phyloP scores from a whole-genome alignment of 208 protist genomes.

The Porcisia deanei region DNA sequence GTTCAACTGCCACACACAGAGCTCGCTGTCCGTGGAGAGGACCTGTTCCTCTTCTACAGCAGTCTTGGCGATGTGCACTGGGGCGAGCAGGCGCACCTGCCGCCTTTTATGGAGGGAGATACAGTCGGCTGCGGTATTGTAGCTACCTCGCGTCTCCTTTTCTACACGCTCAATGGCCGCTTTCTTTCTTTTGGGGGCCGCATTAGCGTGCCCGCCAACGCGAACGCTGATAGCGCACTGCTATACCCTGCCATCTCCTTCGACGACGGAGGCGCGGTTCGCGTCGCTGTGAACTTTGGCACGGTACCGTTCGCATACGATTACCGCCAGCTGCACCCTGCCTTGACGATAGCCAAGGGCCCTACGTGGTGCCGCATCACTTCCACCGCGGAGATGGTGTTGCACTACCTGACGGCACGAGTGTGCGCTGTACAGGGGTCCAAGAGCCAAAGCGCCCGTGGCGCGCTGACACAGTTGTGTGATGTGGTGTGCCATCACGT shows the following conservation, averaged over 20 bases:
- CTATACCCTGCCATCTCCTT: constrained; percentile 77
- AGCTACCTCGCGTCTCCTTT: constrained; percentile 64
- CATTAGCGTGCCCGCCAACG: constrained; percentile 32
- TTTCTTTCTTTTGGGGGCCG: constrained; percentile 70
- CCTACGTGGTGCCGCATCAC: constrained; percentile 84
- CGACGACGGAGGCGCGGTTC: constrained; percentile 42
- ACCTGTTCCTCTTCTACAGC: constrained; percentile 66
- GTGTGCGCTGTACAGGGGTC: constrained; percentile 61
- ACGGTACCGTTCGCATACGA: constrained; percentile 76
- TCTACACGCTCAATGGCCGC: constrained; percentile 87
- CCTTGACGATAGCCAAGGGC: constrained; percentile 34
- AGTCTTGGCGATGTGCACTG: constrained; percentile 60
- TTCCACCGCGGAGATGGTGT: constrained; percentile 67
- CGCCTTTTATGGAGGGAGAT: constrained; percentile 72
- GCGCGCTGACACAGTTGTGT: constrained; percentile 65
- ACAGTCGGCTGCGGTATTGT: constrained; percentile 84
- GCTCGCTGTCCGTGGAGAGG: constrained; percentile 30
- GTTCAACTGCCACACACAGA: constrained; percentile 31
- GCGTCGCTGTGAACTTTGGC: constrained; percentile 88
- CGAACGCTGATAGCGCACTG: constrained; percentile 30
- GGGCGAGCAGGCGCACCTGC: constrained; percentile 31
- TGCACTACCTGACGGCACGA: constrained; percentile 77
- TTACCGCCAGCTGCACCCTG: constrained; percentile 77
- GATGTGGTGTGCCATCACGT: constrained; percentile 73
- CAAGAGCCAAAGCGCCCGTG: constrained; percentile 28